A percentile compares a stretch with the other conserved stretches of the same genome.
phyloP scores from a whole-genome alignment of 2,329 filamentous ascomycete species.

The Talaromyces rugulosus region DNA sequence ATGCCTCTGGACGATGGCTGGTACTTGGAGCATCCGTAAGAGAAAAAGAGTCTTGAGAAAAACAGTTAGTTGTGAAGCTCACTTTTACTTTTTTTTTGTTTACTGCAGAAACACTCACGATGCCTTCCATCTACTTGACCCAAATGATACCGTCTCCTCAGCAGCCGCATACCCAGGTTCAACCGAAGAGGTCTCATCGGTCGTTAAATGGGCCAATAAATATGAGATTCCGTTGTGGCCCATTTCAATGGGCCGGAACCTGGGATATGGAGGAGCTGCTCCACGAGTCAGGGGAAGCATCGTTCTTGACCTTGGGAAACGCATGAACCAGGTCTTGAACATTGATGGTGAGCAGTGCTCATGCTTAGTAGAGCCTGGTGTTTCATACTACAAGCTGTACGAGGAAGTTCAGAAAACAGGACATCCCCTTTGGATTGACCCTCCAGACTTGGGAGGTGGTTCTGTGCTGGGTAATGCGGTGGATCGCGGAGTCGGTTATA shows the following conservation, averaged over 20 bases:
- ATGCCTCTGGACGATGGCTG: constrained; percentile 26
- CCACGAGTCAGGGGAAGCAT: constrained; percentile 42
- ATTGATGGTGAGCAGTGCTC: constrained; percentile 29
- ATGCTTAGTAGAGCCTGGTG: constrained; percentile 38
- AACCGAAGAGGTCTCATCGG: constrained; percentile 27
- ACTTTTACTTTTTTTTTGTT: background rate
- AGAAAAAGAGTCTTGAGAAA: background rate
- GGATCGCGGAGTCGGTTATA: constrained; percentile 43
- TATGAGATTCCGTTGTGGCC: constrained; percentile 30
- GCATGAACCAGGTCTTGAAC: constrained; percentile 30
- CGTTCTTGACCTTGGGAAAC: constrained; percentile 38
- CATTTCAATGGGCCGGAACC: constrained; percentile 40
- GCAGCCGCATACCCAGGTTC: constrained; percentile 43
- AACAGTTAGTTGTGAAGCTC: background rate
- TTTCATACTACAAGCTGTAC: constrained; percentile 45
- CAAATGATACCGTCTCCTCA: constrained; percentile 41
- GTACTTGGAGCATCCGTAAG: constrained; percentile 35
- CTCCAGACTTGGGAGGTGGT: constrained; percentile 49
- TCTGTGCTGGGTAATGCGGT: constrained; percentile 48
- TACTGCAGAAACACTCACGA: constrained; percentile 38
- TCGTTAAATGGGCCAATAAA: constrained; percentile 30
- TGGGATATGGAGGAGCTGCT: constrained; percentile 49
- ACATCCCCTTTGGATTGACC: constrained; percentile 45
- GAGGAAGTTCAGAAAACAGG: constrained; percentile 35
- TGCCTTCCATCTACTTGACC: constrained; percentile 39